Percentiles rank a stretch among this genome's conserved stretches.
phyloP scores from a whole-genome alignment of 139 green algal species.

The Spirogloea muscicola region DNA sequence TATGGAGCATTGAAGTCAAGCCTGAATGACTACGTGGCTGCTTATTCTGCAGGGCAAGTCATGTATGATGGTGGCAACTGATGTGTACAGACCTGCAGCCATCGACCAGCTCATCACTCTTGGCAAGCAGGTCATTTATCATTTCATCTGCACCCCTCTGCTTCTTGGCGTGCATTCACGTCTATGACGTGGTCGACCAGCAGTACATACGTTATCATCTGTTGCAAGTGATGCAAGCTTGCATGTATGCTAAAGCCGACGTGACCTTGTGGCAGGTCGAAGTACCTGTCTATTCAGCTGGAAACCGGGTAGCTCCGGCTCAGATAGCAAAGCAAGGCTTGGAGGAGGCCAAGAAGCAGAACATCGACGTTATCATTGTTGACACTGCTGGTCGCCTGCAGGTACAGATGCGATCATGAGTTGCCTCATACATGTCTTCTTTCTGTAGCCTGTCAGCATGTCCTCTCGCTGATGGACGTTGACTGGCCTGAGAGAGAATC shows the following conservation, averaged over 20 bases:
- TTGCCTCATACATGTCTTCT: too few species aligned
- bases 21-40: too few species aligned
- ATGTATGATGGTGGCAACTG: slow-evolving; percentile 80
- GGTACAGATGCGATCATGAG: too few species aligned
- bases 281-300: slow-evolving; percentile 87
- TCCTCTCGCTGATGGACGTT: too few species aligned
- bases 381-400: slow-evolving; percentile 91
- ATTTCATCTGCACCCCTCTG: not conserved
- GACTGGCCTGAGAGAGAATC: too few species aligned
- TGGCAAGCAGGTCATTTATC: slow-evolving; percentile 32
- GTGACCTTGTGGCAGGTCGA: slow-evolving; percentile 55
- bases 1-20: too few species aligned
- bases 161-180: too few species aligned
- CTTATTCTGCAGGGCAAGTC: slow-evolving; percentile 63
- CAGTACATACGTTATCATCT: too few species aligned
- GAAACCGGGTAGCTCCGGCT: slow-evolving; percentile 53
- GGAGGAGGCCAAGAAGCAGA: slow-evolving; percentile 59
- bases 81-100: slow-evolving; percentile 88
- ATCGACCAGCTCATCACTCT: slow-evolving; percentile 88
- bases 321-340: slow-evolving; percentile 62
- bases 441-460: too few species aligned
- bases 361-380: slow-evolving; percentile 82
- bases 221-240: too few species aligned
- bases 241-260: too few species aligned
- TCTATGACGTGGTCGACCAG: too few species aligned